These are phyloP conservation scores for Geotrichum macrosporum DNA, from an alignment of 1,139 yeast genomes.

Conservation along the genomic window DNA sequence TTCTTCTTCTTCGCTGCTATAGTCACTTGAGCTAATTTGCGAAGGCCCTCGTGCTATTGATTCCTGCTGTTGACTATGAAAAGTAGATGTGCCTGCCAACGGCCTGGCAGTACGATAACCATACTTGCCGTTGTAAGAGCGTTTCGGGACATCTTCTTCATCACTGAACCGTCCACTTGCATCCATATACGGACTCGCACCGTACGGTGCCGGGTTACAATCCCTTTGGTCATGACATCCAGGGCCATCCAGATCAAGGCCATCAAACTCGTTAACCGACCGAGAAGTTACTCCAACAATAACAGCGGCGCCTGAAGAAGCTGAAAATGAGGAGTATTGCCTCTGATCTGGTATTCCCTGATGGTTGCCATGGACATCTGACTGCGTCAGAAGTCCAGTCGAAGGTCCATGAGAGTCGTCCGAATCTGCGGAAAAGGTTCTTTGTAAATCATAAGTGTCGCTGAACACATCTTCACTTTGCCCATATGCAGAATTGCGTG, in stretches of 20 bases:
- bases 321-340: constrained; percentile 4
- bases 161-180: neutral
- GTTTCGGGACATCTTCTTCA: neutral
- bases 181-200: neutral
- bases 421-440: neutral
- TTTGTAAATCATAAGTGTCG: neutral
- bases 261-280: neutral
- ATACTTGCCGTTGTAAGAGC: neutral
- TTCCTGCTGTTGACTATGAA: neutral
- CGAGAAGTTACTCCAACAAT: constrained; percentile 8
- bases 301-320: constrained; percentile 6
- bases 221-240: neutral
- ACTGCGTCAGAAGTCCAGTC: neutral
- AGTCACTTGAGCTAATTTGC: neutral
- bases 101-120: neutral
- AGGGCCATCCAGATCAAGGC: neutral
- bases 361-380: neutral
- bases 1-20: constrained; percentile 7
- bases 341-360: neutral
- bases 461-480: neutral
- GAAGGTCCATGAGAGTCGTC: neutral
- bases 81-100: neutral
- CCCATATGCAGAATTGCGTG: neutral
- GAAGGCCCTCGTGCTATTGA: neutral
- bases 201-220: neutral